A percentile compares a stretch with the other conserved stretches of the same genome.
phyloP scores from a whole-genome alignment of 768 basidiomycete genomes.

The Saitozyma podzolica region DNA sequence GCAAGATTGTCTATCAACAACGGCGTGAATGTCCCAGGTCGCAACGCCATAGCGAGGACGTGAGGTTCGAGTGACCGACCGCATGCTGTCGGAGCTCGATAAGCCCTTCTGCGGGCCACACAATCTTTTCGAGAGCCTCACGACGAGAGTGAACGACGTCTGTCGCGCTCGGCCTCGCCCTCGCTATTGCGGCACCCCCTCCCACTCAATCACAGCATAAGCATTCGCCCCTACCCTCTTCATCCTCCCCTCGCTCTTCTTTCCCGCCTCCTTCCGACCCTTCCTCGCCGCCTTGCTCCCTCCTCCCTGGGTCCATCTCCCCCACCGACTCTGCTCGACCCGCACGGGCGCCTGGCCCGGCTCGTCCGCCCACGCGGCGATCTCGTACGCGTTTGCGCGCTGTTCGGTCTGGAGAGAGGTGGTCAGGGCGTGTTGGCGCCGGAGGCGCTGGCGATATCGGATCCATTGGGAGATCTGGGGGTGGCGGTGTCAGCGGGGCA shows the following conservation, averaged over 20 bases:
- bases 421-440: conserved; percentile 28
- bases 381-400: conserved; percentile 36
- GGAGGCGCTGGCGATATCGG: conserved; percentile 28
- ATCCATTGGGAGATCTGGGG: conserved; percentile 38
- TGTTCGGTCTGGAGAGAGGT: conserved; percentile 29
- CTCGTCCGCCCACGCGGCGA: conserved; percentile 43
- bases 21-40: too few relatives aligned
- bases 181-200: conserved; percentile 29
- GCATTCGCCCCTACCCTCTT: conserved; percentile 43
- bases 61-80: too few relatives aligned
- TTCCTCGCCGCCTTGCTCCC: neutral
- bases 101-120: too few relatives aligned
- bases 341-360: conserved; percentile 28
- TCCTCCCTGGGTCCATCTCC: neutral
- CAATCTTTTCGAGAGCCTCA: too few relatives aligned
- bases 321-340: neutral
- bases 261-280: conserved; percentile 10
- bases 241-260: conserved; percentile 23
- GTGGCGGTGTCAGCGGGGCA: conserved; percentile 8
- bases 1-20: too few relatives aligned
- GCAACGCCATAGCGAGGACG: too few relatives aligned
- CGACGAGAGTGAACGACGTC: too few relatives aligned
- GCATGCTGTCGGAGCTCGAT: too few relatives aligned
- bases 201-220: conserved; percentile 43
- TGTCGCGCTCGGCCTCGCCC: too few relatives aligned